phyloP scores from a whole-genome alignment of 441 rosid species.

The Biscutella laevigata region DNA sequence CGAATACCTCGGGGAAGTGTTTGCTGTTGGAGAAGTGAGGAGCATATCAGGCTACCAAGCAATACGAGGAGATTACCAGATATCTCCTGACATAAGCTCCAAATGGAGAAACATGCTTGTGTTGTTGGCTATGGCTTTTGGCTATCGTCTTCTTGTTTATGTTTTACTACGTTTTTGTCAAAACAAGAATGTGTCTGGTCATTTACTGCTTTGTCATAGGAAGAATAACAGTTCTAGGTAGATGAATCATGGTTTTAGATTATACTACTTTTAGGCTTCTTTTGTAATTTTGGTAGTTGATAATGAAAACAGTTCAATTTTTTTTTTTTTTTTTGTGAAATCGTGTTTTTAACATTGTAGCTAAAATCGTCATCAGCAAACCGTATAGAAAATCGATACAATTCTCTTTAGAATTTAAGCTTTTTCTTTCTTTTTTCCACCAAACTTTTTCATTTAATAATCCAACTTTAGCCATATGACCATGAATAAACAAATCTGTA shows the following conservation, averaged over 20 bases:
- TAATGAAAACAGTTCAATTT: not conserved
- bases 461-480: too few relatives aligned
- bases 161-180: constrained; percentile 53
- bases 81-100: constrained; percentile 57
- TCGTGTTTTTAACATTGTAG: too few relatives aligned
- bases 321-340: not conserved
- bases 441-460: too few relatives aligned
- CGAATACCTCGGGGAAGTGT: constrained; percentile 74
- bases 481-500: too few relatives aligned
- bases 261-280: not conserved
- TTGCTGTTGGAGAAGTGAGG: constrained; percentile 88
- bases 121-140: constrained; percentile 70
- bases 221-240: constrained; percentile 45
- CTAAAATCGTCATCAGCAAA: too few relatives aligned
- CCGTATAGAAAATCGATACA: too few relatives aligned
- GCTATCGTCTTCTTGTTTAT: constrained; percentile 57
- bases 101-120: constrained; percentile 86
- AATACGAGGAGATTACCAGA: constrained; percentile 57
- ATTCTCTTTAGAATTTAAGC: too few relatives aligned
- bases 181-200: constrained; percentile 40
- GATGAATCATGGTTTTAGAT: constrained; percentile 10
- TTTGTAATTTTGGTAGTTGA: constrained; percentile 9
- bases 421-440: too few relatives aligned
- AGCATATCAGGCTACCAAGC: constrained; percentile 85
- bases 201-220: constrained; percentile 32